Percentiles rank a stretch among this genome's conserved stretches.
These are phyloP conservation scores for Dactylis glomerata DNA, from an alignment of 176 grass and related monocot genomes.

Conservation along the genomic window DNA sequence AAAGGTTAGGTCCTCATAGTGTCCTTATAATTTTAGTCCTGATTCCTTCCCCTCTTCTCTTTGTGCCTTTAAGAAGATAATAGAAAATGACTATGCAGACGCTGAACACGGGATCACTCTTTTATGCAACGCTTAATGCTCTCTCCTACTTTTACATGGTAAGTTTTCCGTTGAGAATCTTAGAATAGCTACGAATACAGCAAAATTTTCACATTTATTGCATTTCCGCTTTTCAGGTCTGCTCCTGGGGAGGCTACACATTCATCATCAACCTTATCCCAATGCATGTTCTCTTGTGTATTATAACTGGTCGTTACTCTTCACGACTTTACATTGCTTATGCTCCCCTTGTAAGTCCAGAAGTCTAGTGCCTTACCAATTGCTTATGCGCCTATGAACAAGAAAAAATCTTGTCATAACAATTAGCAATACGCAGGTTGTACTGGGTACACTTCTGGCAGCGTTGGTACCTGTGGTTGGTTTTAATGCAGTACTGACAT, in stretches of 20 bases:
- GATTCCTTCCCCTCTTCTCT: neutral
- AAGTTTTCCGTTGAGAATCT: conserved; percentile 7
- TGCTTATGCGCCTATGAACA: neutral
- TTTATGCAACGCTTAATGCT: conserved; percentile 94
- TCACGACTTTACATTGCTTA: conserved; percentile 95
- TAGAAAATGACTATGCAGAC: conserved; percentile 56
- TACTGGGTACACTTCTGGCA: conserved; percentile 92
- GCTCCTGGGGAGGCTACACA: conserved; percentile 99
- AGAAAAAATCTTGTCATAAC: neutral
- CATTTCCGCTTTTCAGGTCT: conserved; percentile 54
- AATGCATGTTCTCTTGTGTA: conserved; percentile 95
- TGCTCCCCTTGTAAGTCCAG: conserved; percentile 89
- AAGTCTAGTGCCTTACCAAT: neutral
- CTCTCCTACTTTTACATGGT: conserved; percentile 99
- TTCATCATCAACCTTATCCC: conserved; percentile 99
- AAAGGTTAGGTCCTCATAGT: conserved; percentile 55
- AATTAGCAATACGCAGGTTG: conserved; percentile 51
- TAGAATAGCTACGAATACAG: neutral
- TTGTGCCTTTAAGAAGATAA: neutral
- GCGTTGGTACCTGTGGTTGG: conserved; percentile 98
- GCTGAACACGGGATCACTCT: conserved; percentile 93
- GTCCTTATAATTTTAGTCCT: neutral
- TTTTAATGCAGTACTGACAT: conserved; percentile 99
- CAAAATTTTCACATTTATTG: neutral
- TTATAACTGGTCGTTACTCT: conserved; percentile 98